Conservation (phyloP, 2,329 filamentous ascomycete species). For the Myriosclerotinia scirpicola region DNA sequence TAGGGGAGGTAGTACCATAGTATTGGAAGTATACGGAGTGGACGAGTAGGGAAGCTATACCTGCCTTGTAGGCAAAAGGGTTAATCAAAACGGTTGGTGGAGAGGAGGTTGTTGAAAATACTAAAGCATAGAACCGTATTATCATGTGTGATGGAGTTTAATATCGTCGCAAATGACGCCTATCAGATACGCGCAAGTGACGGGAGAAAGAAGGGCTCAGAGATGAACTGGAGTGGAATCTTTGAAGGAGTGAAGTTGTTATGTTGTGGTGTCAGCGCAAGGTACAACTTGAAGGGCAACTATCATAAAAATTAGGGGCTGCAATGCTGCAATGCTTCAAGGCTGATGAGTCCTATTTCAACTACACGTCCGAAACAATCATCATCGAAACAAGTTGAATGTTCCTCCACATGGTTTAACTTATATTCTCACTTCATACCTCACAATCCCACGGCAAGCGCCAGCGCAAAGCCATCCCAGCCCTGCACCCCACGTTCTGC, state of each 20-base stretch:
- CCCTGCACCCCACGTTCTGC: neutral
- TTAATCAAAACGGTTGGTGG: neutral
- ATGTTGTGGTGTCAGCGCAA: neutral
- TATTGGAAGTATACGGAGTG: constrained; percentile 3
- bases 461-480: neutral
- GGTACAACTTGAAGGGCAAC: neutral
- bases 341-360: neutral
- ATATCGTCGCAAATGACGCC: neutral
- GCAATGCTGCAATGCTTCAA: too few species aligned
- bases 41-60: neutral
- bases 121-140: neutral
- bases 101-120: neutral
- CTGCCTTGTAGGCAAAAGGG: neutral
- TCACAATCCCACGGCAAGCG: neutral
- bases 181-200: neutral
- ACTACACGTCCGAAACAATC: neutral
- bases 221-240: neutral
- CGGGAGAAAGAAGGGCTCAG: neutral
- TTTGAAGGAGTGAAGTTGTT: neutral
- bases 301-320: neutral
- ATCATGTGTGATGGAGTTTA: neutral
- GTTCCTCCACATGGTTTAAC: neutral
- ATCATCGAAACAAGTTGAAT: neutral
- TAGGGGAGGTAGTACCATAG: neutral
- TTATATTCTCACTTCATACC: neutral